These are phyloP conservation scores for Thielaviopsis punctulata DNA, from an alignment of 2,329 filamentous ascomycete species.

Conservation along the genomic window DNA sequence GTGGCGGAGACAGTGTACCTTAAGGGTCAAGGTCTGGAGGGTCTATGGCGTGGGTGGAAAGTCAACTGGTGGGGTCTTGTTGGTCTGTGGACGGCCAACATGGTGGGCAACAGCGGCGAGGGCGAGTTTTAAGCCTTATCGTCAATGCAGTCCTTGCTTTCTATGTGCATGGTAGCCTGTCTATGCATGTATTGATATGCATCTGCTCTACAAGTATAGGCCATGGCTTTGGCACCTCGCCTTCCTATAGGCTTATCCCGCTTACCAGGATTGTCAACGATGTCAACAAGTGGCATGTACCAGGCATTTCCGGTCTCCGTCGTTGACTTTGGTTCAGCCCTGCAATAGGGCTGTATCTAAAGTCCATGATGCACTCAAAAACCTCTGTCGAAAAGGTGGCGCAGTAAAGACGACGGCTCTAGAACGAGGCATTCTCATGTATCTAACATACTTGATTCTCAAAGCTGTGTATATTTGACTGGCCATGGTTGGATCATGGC, in stretches of 20 bases:
- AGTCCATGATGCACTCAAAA: not conserved
- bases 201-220: too few species aligned
- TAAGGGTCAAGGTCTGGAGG: conserved; percentile 50
- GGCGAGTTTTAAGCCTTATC: conserved; percentile 39
- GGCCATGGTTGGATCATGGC: not conserved
- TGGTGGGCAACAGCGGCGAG: conserved; percentile 43
- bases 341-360: not conserved
- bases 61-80: conserved; percentile 64
- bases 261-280: not conserved
- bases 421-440: not conserved
- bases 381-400: not conserved
- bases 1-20: conserved; percentile 28
- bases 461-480: not conserved
- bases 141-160: too few species aligned
- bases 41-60: conserved; percentile 58
- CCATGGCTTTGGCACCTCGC: too few species aligned
- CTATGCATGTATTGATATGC: too few species aligned
- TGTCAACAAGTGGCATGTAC: not conserved
- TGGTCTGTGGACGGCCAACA: conserved; percentile 53
- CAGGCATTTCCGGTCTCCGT: not conserved
- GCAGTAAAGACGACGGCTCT: not conserved
- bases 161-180: too few species aligned
- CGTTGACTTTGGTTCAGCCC: not conserved
- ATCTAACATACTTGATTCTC: too few species aligned
- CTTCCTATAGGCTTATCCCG: not conserved